Evolutionary conservation across 345 rosid genomes (phyloP).

Genomic region (Brassica nigra): DNA sequence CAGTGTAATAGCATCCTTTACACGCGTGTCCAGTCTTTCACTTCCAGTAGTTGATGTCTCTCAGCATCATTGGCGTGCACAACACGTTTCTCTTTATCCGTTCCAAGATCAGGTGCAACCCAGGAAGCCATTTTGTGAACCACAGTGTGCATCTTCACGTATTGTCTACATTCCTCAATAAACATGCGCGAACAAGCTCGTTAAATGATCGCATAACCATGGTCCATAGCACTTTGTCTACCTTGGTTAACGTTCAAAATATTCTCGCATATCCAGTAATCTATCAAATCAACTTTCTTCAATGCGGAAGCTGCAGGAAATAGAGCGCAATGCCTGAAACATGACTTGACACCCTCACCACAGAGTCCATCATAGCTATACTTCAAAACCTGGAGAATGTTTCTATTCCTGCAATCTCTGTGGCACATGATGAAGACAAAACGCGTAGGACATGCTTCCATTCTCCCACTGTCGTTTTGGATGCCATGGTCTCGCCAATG

Average conservation of each 20-base stretch:
- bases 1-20: neutral
- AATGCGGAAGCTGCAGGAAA: neutral
- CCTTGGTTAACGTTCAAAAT: neutral
- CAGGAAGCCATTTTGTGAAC: neutral
- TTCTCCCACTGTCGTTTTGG: neutral
- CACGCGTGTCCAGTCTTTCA: neutral
- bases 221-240: neutral
- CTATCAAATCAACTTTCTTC: neutral
- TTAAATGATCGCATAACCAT: neutral
- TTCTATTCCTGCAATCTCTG: too few relatives aligned
- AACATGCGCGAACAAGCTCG: neutral
- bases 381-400: too few relatives aligned
- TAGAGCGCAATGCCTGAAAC: neutral
- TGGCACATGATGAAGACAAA: too few relatives aligned
- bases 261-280: neutral
- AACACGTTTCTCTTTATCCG: neutral
- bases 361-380: too few relatives aligned
- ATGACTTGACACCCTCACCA: neutral
- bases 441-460: too few relatives aligned
- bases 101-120: neutral
- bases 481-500: neutral
- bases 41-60: neutral
- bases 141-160: neutral
- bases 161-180: neutral
- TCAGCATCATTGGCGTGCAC: neutral